These are phyloP conservation scores for Globisporangium megalacanthum DNA, from an alignment of 352 stramenopile species.

Conservation along the genomic window DNA sequence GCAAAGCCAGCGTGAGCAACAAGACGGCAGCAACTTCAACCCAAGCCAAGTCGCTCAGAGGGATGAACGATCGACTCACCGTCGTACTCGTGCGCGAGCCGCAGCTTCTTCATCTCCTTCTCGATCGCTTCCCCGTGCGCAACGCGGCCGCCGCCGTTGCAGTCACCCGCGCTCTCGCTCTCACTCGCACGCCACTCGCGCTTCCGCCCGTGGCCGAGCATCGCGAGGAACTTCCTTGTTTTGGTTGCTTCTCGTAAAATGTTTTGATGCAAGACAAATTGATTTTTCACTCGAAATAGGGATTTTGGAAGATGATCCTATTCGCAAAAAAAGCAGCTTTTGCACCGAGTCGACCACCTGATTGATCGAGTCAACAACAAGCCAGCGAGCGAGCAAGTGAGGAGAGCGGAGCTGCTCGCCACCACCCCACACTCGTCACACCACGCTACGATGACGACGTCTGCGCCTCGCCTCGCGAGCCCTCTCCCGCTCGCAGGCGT, in stretches of 20 bases:
- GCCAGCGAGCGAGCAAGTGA: too few species aligned
- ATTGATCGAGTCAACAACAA: too few species aligned
- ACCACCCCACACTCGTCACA: neutral
- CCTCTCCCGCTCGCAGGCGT: slow-evolving; percentile 7
- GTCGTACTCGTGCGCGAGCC: slow-evolving; percentile 59
- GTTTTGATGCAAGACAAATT: too few species aligned
- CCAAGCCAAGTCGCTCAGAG: neutral
- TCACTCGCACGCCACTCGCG: slow-evolving; percentile 26
- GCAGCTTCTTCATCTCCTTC: slow-evolving; percentile 69
- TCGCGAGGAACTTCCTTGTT: too few species aligned
- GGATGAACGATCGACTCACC: slow-evolving; percentile 9
- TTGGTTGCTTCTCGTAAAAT: too few species aligned
- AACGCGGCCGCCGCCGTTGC: neutral
- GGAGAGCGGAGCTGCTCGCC: too few species aligned
- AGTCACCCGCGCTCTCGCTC: neutral
- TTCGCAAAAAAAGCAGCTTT: too few species aligned
- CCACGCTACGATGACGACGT: slow-evolving; percentile 5
- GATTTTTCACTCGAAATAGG: too few species aligned
- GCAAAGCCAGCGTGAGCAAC: neutral
- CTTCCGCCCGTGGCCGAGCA: slow-evolving; percentile 21
- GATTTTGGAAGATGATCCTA: too few species aligned
- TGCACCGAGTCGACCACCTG: too few species aligned
- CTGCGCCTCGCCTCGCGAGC: slow-evolving; percentile 9
- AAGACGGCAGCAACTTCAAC: too few species aligned
- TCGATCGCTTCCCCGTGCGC: slow-evolving; percentile 44